Evolutionary conservation across 176 grass and related monocot genomes (phyloP).

Genomic region (Triticum timopheevii): DNA sequence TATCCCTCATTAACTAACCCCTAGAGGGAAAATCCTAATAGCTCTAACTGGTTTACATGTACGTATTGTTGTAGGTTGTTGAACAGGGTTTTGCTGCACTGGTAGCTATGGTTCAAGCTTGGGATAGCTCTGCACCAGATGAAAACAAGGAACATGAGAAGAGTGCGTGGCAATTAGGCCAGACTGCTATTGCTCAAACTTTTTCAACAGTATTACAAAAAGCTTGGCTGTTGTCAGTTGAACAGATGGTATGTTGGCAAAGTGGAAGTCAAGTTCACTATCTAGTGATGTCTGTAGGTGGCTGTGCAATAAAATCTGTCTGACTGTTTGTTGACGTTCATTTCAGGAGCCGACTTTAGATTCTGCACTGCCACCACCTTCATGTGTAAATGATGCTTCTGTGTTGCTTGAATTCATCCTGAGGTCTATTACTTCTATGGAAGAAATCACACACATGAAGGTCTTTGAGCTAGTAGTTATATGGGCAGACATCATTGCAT

Average conservation of each 20-base stretch:
- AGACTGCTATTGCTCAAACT: slow-evolving; percentile 57
- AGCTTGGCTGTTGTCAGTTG: slow-evolving; percentile 58
- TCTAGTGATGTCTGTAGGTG: slow-evolving; percentile 13
- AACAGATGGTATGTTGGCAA: slow-evolving; percentile 43
- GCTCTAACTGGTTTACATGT: not conserved
- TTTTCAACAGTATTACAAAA: slow-evolving; percentile 68
- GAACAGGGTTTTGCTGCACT: slow-evolving; percentile 75
- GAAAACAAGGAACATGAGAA: slow-evolving; percentile 61
- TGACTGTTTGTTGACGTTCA: slow-evolving; percentile 9
- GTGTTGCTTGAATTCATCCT: slow-evolving; percentile 70
- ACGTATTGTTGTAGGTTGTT: slow-evolving; percentile 48
- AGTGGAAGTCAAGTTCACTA: not conserved
- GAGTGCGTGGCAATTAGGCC: slow-evolving; percentile 47
- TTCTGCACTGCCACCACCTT: slow-evolving; percentile 55
- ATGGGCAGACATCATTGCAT: slow-evolving; percentile 65
- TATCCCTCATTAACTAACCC: not conserved
- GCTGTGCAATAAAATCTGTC: not conserved
- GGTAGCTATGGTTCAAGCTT: slow-evolving; percentile 64
- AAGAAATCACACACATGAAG: slow-evolving; percentile 57
- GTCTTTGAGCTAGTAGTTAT: slow-evolving; percentile 64
- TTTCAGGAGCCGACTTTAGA: slow-evolving; percentile 19
- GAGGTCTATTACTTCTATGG: slow-evolving; percentile 51
- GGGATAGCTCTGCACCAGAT: slow-evolving; percentile 71
- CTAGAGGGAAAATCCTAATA: not conserved
- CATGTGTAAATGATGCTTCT: slow-evolving; percentile 77